Percentiles rank a stretch among this genome's conserved stretches.
These are phyloP conservation scores for Diospyros kaki DNA, from an alignment of 148 eudicot genomes.

Conservation along the genomic window DNA sequence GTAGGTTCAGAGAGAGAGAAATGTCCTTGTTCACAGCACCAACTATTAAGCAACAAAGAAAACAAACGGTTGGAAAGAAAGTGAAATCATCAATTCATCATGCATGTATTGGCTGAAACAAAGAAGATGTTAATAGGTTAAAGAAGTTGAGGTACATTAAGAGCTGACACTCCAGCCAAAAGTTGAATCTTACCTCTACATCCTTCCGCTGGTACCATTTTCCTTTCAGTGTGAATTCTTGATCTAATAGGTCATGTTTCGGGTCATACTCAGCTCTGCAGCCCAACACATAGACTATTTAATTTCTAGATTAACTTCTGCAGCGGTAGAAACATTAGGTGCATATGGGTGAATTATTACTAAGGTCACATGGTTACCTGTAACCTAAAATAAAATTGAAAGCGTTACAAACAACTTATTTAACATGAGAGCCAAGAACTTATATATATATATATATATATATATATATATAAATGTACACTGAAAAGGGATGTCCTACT, in stretches of 20 bases:
- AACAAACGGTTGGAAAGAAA: neutral
- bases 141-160: neutral
- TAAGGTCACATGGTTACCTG: neutral
- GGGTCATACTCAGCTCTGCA: slow-evolving; percentile 91
- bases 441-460: too few species aligned
- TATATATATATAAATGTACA: neutral
- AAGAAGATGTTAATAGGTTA: neutral
- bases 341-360: neutral
- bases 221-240: slow-evolving; percentile 90
- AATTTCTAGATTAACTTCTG: slow-evolving; percentile 1
- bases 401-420: neutral
- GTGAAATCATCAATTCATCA: neutral
- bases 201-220: slow-evolving; percentile 93
- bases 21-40: neutral
- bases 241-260: slow-evolving; percentile 79
- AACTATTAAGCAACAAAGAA: neutral
- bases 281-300: slow-evolving; percentile 5
- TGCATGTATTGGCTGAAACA: neutral
- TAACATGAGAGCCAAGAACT: neutral
- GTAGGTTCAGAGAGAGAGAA: neutral
- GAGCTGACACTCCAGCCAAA: neutral
- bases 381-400: neutral
- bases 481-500: neutral
- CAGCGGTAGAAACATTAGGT: neutral
- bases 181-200: slow-evolving; percentile 61